Conservation (phyloP, 1,139 yeast genomes). For the Saccharomyces hybrid region DNA sequence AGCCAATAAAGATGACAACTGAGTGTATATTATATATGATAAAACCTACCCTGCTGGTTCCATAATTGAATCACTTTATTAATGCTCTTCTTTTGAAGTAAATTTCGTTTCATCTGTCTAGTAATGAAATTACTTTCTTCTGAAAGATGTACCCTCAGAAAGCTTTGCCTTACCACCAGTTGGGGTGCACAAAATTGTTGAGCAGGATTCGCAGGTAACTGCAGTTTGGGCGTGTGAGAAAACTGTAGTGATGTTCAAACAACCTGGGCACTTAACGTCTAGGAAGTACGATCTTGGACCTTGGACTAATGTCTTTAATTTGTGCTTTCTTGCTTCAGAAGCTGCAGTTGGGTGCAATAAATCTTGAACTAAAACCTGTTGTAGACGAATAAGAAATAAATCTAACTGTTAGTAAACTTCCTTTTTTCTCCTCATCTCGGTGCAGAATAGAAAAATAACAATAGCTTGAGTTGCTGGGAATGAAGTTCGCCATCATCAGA, state of each 20-base stretch:
- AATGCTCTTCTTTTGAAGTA: not conserved
- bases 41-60: conserved; percentile 1
- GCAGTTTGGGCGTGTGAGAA: conserved; percentile 99
- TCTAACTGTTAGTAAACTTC: not conserved
- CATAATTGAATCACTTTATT: not conserved
- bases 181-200: conserved; percentile 97
- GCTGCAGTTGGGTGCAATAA: conserved; percentile 96
- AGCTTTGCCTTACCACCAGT: conserved; percentile 99
- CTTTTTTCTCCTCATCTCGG: not conserved
- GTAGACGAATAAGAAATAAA: not conserved
- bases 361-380: conserved; percentile 91
- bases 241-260: conserved; percentile 97
- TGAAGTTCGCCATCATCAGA: not conserved
- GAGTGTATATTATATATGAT: conserved; percentile 1
- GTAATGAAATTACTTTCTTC: conserved; percentile 75
- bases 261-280: conserved; percentile 99
- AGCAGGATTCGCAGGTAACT: conserved; percentile 97
- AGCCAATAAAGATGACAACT: not conserved
- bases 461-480: not conserved
- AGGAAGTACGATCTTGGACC: conserved; percentile 98
- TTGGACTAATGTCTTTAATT: conserved; percentile 95
- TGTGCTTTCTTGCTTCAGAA: conserved; percentile 94
- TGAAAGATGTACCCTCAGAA: conserved; percentile 99
- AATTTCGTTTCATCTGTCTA: not conserved
- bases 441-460: too few relatives aligned